These are phyloP conservation scores for Poa pratensis DNA, from an alignment of 176 grass and related monocot species.

Conservation along the genomic window DNA sequence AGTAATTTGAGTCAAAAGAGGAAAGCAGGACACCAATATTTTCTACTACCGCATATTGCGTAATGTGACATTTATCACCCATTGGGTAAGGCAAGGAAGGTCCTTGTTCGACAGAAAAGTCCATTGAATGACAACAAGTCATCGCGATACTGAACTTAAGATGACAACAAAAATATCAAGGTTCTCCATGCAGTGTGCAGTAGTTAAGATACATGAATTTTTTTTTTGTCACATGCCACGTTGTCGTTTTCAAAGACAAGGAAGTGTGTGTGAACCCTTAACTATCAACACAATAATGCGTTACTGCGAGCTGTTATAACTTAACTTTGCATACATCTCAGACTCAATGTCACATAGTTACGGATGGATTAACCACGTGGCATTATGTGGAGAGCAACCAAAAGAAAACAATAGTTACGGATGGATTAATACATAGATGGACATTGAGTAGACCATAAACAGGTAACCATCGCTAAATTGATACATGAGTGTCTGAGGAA, in stretches of 20 bases:
- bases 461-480: background rate
- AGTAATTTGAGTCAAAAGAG: background rate
- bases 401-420: no score
- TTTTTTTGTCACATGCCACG: background rate
- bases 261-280: background rate
- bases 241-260: background rate
- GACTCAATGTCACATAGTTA: background rate
- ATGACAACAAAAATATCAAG: background rate
- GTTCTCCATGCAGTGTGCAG: background rate
- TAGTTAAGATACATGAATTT: background rate
- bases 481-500: background rate
- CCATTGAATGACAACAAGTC: background rate
- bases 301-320: background rate
- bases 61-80: background rate
- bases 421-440: no score
- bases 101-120: background rate
- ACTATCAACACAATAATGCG: background rate
- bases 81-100: no score
- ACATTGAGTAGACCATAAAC: background rate
- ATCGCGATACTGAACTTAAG: background rate
- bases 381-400: no score
- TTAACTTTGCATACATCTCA: background rate
- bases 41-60: background rate
- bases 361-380: no score
- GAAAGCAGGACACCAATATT: background rate